Base-by-base conservation (phyloP, 495 filamentous ascomycete species). In the Xylaria palmicola region DNA sequence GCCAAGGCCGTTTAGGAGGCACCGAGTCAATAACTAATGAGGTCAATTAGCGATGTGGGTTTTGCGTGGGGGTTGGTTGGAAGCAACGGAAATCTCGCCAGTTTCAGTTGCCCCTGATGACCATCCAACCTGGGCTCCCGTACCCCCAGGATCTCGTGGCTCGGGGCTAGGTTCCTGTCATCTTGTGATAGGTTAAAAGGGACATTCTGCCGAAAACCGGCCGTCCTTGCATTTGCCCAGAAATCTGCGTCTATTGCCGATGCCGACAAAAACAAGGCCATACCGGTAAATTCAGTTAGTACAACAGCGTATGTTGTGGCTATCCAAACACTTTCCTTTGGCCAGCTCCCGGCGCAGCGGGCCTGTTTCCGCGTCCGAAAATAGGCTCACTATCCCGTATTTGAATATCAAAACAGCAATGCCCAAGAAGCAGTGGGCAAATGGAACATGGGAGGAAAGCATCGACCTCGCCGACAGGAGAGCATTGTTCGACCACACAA, bases 11-110 rank as follows among this genome's bases (percentile, higher is more conserved):
- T 79, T 0, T 74, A 78, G 12, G 84, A 83, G 13, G 83, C 83
- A 22, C 77, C 80, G 45, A 62, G 79, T 10, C 81, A 85, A 10
- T 83, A 86, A 55, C 85, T 95, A 63, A 90, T 93, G 88, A 80
- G 83, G 43, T 86, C 87, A 6, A 95, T 94, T 59, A 87, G 89
- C 32, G 90, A 95, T 44, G 87, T 91, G 29, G 90, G 87, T 92
- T 29, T 93, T 93, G 67, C 89, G 90, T 93, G 89, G 90, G 86
- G 86, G 5, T 74, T 94, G 22, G 83, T 86, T 2, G 90, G 90
- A 15, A 95, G 93, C 74, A 95, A 95, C 69, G 88, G 88, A 2
- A 6, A 47, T n/a, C 61, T 8, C 84, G 85, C 29, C 82, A 86
- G 59, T 76, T 84, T 20, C 79, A 82, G 50, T 87, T n/a, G n/a